Evolutionary conservation across 2,329 filamentous ascomycete species (phyloP).

Genomic region (Akanthomyces muscarius): DNA sequence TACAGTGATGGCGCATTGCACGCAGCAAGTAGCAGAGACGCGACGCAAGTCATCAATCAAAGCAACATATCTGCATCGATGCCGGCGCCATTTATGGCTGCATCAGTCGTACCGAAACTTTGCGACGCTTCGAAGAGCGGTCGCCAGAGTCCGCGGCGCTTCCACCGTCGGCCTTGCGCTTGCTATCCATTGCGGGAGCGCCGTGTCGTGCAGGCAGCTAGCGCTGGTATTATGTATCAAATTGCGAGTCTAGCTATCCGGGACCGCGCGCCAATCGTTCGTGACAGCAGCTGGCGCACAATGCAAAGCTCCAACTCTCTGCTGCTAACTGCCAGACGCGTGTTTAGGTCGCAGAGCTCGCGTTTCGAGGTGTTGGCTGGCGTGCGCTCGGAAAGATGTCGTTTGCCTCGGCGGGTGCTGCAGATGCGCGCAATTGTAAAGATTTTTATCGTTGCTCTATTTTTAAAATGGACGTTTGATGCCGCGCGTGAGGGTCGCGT

Average conservation of each 20-base stretch:
- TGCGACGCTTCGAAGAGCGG: constrained; percentile 54
- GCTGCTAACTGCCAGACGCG: constrained; percentile 9
- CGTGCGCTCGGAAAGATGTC: neutral
- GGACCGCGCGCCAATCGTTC: constrained; percentile 4
- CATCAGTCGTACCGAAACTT: constrained; percentile 40
- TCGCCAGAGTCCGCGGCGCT: constrained; percentile 45
- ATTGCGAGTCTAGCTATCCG: neutral
- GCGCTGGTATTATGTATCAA: neutral
- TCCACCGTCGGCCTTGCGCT: constrained; percentile 51
- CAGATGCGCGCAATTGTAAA: neutral
- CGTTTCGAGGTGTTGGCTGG: neutral
- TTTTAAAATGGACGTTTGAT: neutral
- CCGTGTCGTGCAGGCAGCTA: neutral
- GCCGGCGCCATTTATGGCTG: neutral
- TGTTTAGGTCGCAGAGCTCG: constrained; percentile 6
- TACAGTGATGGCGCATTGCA: neutral
- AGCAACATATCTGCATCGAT: neutral
- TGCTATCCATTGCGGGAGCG: constrained; percentile 47
- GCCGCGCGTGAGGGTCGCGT: neutral
- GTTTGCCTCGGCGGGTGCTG: neutral
- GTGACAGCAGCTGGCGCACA: constrained; percentile 4
- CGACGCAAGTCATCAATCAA: neutral
- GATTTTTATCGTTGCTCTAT: neutral
- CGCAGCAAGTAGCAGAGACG: constrained; percentile 1
- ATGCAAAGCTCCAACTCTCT: neutral